Conservation (phyloP, 2,329 filamentous ascomycete genomes). For the Ascochyta rabiei region DNA sequence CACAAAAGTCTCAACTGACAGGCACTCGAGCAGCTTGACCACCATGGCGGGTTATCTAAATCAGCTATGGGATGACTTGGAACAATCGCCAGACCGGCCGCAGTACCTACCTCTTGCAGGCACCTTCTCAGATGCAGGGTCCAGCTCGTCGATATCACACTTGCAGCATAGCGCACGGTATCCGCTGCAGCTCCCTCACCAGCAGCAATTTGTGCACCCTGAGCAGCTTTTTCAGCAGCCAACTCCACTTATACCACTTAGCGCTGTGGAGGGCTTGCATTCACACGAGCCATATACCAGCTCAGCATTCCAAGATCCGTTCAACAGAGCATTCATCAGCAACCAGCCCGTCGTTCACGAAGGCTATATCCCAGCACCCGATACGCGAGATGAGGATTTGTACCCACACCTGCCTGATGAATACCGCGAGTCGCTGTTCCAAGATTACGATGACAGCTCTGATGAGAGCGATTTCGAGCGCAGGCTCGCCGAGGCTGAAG, state of each 20-base stretch:
- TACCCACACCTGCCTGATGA: constrained; percentile 29
- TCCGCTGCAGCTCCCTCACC: constrained; percentile 21
- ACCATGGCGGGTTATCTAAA: constrained; percentile 34
- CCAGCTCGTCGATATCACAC: constrained; percentile 18
- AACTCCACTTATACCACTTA: constrained; percentile 28
- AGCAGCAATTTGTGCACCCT: constrained; percentile 23
- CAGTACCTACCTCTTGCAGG: constrained; percentile 29
- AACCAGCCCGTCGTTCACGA: constrained; percentile 46
- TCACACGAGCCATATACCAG: constrained; percentile 17
- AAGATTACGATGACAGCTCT: constrained; percentile 33
- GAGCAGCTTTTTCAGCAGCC: constrained; percentile 29
- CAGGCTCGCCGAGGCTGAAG: constrained; percentile 36
- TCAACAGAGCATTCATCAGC: constrained; percentile 31
- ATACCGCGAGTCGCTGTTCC: constrained; percentile 29
- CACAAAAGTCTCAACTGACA: constrained; percentile 16
- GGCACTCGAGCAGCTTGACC: constrained; percentile 5
- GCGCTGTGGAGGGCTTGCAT: constrained; percentile 31
- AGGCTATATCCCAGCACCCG: constrained; percentile 48
- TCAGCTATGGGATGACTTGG: constrained; percentile 27
- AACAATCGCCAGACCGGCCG: constrained; percentile 21
- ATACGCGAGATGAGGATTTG: constrained; percentile 42
- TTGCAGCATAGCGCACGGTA: constrained; percentile 12
- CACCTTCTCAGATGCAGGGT: constrained; percentile 25
- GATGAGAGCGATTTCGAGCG: constrained; percentile 38
- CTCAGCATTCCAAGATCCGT: constrained; percentile 27